Evolutionary conservation across 1,284 basidiomycete species (phyloP).

Genomic region (Amylostereum areolatum): DNA sequence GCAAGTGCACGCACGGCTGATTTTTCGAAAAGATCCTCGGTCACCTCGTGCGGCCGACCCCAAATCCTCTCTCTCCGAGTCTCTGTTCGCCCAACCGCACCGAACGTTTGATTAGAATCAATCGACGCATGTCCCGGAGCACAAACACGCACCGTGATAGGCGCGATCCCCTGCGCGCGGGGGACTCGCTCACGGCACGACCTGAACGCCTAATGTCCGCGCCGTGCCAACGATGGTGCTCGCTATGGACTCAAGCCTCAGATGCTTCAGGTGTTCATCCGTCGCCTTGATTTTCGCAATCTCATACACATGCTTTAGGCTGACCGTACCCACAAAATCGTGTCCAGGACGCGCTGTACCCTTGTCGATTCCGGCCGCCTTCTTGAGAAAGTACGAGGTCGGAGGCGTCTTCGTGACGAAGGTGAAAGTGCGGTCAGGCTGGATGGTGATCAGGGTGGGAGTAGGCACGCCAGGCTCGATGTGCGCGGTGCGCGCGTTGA

Average conservation of each 20-base stretch:
- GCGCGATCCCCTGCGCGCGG: constrained; percentile 14
- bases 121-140: constrained; percentile 13
- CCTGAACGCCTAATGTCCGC: constrained; percentile 78
- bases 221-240: constrained; percentile 84
- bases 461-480: constrained; percentile 84
- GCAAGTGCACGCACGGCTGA: no score
- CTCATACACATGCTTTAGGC: constrained; percentile 97
- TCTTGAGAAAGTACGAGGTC: constrained; percentile 88
- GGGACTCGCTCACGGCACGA: constrained; percentile 63
- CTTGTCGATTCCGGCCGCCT: constrained; percentile 87
- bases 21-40: no score
- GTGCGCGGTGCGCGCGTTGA: constrained; percentile 87
- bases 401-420: constrained; percentile 93
- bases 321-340: constrained; percentile 76
- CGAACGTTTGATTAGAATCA: constrained; percentile 4
- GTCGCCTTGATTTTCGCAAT: constrained; percentile 96
- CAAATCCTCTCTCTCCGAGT: no score
- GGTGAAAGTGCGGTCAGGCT: constrained; percentile 92
- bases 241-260: constrained; percentile 83
- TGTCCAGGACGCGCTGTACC: constrained; percentile 79
- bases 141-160: constrained; percentile 17
- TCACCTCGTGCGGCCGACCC: no score
- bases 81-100: neutral
- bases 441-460: constrained; percentile 88
- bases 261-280: constrained; percentile 83